A percentile compares a stretch with the other conserved stretches of the same genome.
Evolutionary conservation across 2,329 filamentous ascomycete genomes (phyloP).

Genomic region (Cladophialophora yegresii): DNA sequence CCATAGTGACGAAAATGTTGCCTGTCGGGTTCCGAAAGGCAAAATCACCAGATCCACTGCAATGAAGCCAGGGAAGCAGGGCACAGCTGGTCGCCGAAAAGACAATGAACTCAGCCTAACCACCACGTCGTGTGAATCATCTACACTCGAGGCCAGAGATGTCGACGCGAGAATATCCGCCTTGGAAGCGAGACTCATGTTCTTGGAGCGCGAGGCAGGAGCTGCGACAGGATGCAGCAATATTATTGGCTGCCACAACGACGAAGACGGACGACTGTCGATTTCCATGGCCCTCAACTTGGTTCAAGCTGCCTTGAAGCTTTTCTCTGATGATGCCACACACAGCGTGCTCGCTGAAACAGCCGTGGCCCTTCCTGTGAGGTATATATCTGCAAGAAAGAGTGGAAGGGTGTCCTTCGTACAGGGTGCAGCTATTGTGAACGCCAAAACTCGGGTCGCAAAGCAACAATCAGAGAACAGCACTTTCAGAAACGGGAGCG

Average conservation of each 20-base stretch:
- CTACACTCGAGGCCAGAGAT: slow-evolving; percentile 1
- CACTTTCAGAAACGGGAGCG: slow-evolving; percentile 17
- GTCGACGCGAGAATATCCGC: slow-evolving; percentile 5
- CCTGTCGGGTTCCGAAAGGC: neutral
- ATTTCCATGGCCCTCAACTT: slow-evolving; percentile 45
- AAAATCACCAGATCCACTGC: neutral
- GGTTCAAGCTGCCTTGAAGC: slow-evolving; percentile 60
- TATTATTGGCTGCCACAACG: slow-evolving; percentile 65
- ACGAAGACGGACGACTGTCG: slow-evolving; percentile 63
- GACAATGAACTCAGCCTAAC: neutral
- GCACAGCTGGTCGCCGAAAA: slow-evolving; percentile 10
- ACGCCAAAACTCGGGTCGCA: neutral
- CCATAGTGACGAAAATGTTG: neutral
- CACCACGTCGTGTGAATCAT: neutral
- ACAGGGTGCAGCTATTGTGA: slow-evolving; percentile 5
- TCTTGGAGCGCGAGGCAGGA: slow-evolving; percentile 42
- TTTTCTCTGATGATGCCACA: slow-evolving; percentile 60
- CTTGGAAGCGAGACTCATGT: slow-evolving; percentile 40
- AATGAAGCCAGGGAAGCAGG: slow-evolving; percentile 14
- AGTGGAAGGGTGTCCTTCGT: slow-evolving; percentile 35
- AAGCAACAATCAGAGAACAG: slow-evolving; percentile 1
- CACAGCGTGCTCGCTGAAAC: slow-evolving; percentile 92
- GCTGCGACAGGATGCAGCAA: slow-evolving; percentile 35
- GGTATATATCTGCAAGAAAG: slow-evolving; percentile 57
- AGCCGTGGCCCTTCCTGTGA: slow-evolving; percentile 78